phyloP scores from a whole-genome alignment of 441 rosid species.

The Cnidoscolus chayamansa region DNA sequence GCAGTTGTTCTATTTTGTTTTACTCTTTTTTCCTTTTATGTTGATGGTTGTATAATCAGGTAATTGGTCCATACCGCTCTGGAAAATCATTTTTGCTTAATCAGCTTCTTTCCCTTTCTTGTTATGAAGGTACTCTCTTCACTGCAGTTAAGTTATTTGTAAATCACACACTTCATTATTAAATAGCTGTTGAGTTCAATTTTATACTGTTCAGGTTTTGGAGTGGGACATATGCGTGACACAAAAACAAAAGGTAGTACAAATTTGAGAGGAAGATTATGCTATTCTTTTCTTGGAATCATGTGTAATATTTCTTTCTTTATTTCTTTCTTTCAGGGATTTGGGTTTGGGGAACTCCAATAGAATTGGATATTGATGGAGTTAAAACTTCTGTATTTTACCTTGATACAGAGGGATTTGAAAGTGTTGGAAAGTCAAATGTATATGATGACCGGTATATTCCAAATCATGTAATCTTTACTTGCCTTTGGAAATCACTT shows the following conservation, averaged over 20 bases:
- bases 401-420: constrained; percentile 98
- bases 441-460: constrained; percentile 93
- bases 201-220: constrained; percentile 64
- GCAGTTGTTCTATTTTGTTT: constrained; percentile 6
- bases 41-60: constrained; percentile 50
- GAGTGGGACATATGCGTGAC: constrained; percentile 99
- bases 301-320: neutral
- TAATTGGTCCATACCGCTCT: constrained; percentile 97
- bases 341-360: constrained; percentile 97
- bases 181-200: constrained; percentile 1
- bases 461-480: constrained; percentile 4
- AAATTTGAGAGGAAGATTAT: constrained; percentile 9
- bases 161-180: constrained; percentile 15
- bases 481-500: constrained; percentile 13
- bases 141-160: constrained; percentile 10
- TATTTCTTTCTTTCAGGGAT: constrained; percentile 53
- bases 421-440: constrained; percentile 98
- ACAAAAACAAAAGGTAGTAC: constrained; percentile 90
- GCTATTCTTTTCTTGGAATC: constrained; percentile 19
- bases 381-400: constrained; percentile 82
- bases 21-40: constrained; percentile 15
- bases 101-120: constrained; percentile 98
- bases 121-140: constrained; percentile 72
- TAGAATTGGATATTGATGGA: constrained; percentile 72
- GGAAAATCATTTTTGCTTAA: constrained; percentile 97